Evolutionary conservation across 495 filamentous ascomycete species (phyloP).

Genomic region (Aspergillus cavernicola): DNA sequence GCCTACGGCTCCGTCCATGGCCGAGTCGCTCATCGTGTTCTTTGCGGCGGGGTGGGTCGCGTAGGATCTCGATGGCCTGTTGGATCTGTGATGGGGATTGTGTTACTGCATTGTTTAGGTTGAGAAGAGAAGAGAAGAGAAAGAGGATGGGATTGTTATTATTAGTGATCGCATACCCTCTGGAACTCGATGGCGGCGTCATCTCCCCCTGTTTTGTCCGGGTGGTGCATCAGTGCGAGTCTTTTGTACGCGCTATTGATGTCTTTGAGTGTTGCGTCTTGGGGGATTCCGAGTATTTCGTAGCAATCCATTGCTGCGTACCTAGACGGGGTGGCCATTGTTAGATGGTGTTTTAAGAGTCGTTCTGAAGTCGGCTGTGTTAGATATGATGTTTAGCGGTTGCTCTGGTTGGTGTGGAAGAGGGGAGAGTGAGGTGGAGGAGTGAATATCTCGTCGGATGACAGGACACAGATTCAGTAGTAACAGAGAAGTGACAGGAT

Average conservation of each 20-base stretch:
- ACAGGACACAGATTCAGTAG: too few species aligned
- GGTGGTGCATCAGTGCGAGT: constrained; percentile 55
- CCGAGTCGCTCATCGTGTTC: constrained; percentile 23
- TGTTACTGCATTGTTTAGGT: background rate
- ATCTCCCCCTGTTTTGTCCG: constrained; percentile 54
- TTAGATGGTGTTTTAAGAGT: background rate
- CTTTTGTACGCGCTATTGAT: constrained; percentile 45
- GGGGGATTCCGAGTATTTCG: constrained; percentile 31
- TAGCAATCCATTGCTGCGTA: constrained; percentile 28
- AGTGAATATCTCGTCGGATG: too few species aligned
- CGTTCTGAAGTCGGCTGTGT: background rate
- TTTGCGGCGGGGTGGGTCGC: constrained; percentile 25
- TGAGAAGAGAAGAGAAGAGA: background rate
- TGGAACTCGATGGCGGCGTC: constrained; percentile 42
- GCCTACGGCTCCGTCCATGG: too few species aligned
- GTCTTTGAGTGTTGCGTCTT: constrained; percentile 30
- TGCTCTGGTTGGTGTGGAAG: background rate
- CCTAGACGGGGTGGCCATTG: constrained; percentile 2
- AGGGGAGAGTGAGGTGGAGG: too few species aligned
- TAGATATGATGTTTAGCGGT: background rate
- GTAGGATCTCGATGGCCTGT: constrained; percentile 38
- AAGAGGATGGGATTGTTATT: background rate
- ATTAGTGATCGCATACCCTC: constrained; percentile 17
- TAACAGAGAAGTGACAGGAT: too few species aligned
- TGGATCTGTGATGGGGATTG: constrained; percentile 27